phyloP scores from a whole-genome alignment of 805 yeast genomes.

The Metschnikowia noctiluminum region DNA sequence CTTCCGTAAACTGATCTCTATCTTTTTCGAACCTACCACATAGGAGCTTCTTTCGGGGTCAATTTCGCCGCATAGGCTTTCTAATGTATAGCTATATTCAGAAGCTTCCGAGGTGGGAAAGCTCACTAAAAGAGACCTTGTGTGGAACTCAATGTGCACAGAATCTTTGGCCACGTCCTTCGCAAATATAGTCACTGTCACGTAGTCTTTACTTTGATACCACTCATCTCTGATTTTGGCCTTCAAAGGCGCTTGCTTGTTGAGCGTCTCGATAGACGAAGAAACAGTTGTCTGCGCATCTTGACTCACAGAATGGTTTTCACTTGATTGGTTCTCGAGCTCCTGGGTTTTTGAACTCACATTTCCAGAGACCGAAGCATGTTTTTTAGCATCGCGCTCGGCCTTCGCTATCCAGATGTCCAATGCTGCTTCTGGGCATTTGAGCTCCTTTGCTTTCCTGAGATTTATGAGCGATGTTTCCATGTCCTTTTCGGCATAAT shows the following conservation, averaged over 20 bases:
- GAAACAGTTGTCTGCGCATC: conserved; percentile 8
- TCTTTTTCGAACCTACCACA: conserved; percentile 63
- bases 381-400: conserved; percentile 27
- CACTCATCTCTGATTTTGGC: conserved; percentile 39
- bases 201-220: conserved; percentile 57
- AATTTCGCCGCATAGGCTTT: conserved; percentile 52
- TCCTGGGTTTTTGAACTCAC: too few relatives aligned
- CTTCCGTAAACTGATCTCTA: conserved; percentile 67
- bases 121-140: conserved; percentile 35
- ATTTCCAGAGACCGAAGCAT: neutral
- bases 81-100: conserved; percentile 56
- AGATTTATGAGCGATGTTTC: conserved; percentile 41
- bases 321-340: too few relatives aligned
- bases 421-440: conserved; percentile 45
- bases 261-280: conserved; percentile 31
- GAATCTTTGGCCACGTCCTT: conserved; percentile 56
- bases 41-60: conserved; percentile 42
- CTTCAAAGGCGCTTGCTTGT: conserved; percentile 39
- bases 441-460: conserved; percentile 38
- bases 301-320: too few relatives aligned
- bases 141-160: conserved; percentile 37
- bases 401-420: conserved; percentile 46
- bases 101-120: conserved; percentile 50
- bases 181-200: conserved; percentile 70
- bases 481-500: conserved; percentile 43